Base-by-base conservation (phyloP, 768 basidiomycete species). In the Rhodotorula babjevae region DNA sequence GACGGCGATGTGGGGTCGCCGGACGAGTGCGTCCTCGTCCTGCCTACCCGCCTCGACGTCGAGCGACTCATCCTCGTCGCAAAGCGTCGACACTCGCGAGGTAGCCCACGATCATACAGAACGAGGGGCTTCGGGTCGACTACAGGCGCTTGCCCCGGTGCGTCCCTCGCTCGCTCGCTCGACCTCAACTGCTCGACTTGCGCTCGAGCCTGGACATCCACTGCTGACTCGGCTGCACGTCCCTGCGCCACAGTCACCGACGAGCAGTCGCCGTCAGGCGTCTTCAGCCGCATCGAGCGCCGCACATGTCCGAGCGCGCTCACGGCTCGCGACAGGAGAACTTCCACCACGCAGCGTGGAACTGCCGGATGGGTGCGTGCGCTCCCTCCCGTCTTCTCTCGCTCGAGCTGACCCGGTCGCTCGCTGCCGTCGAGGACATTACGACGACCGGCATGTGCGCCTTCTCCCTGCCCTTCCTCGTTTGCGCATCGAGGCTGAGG, bases 361-460 rank as follows among this genome's bases (percentile, higher is more conserved):
- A 98, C 77, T 99, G 96, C 81, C 96, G 98, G 81, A 95, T 97
- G 93, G 91, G 91, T 33, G 84, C 90, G 90, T 88, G 50, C 27
- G 50, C 53, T 40, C 8, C 66, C 19, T n/a, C n/a, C n/a, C n/a
- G n/a, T n/a, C n/a, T n/a, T n/a, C n/a, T n/a, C n/a, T n/a, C n/a
- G n/a, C n/a, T n/a, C n/a, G n/a, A n/a, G n/a, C n/a, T n/a, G n/a
- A n/a, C n/a, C n/a, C n/a, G n/a, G n/a, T n/a, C n/a, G n/a, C 29
- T 21, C 6, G 4, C 49, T 42, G 10, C n/a, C 77, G 84, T 18
- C 78, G 83, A 49, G 84, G 84, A 2, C 75, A 84, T n/a, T 31
- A 99, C 96, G 12, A 99, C 96, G 0, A 97, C 93, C 0, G 96
- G 96, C 11, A 98, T 97, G 79, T 67, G 62, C 40, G 76, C 16